Base-by-base conservation (phyloP, 371 early-diverging fungal genomes). In the Rhizopus microsporus region DNA sequence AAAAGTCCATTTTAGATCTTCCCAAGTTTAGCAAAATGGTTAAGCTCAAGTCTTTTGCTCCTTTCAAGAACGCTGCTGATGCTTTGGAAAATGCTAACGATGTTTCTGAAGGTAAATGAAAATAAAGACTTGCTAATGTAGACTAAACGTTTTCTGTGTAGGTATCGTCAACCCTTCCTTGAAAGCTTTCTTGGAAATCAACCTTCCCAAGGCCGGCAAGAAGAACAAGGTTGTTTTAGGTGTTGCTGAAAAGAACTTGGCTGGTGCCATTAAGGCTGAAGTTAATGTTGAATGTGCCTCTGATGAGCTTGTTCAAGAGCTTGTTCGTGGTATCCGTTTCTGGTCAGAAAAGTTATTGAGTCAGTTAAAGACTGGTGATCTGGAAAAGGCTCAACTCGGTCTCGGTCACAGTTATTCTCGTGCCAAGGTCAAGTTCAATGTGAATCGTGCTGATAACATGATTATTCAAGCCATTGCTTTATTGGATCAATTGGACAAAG, bases 371-470 rank as follows among this genome's bases (percentile, higher is more conserved):
- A 85, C 89, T 17, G 93, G 92, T 52, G 98, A 98, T 74, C 74
- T 96, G 51, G 89, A 89, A 66, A 89, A 89, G 70, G 95, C 96
- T 48, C 96, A 95, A 78, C 87, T 98, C 13, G 99, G 97, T 80
- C 84, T 98, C 54, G 98, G 99, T 65, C 98, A 98, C 85, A 87
- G 89, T 46, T 98, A 97, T 83, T 97, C 98, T 57, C 88, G 99
- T 60, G 93, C 95, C 52, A 97, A 97, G 80, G 96, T 99, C 70
- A 96, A 97, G 92, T 99, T 95, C 88, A 97, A 98, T 83, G 92
- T 91, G 56, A 90, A 92, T 85, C 82, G 93, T 61, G 85, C 84
- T 51, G 98, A 97, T 79, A 94, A 92, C 82, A 92, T 95, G 92
- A 92, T 94, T 62, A 94, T 93, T 57, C 94, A 94, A 78, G 88